These are phyloP conservation scores for Suillus ampliporus DNA, from an alignment of 768 basidiomycete species.

Conservation along the genomic window DNA sequence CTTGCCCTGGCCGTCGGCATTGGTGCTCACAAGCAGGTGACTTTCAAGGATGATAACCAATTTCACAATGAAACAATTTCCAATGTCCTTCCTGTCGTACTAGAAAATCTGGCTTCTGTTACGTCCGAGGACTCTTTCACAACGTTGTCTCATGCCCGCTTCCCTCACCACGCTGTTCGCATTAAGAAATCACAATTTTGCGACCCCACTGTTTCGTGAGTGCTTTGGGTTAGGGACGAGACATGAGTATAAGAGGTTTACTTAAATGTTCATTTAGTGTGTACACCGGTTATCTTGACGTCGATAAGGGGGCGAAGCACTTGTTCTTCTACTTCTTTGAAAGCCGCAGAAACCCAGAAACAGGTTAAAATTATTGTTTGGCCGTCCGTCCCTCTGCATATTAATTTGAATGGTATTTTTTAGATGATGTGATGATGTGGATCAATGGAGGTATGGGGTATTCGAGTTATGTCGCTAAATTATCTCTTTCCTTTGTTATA, in stretches of 20 bases:
- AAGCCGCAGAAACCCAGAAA: conserved; percentile 49
- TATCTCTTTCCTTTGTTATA: conserved; percentile 7
- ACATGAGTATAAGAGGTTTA: background rate
- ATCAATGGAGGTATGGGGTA: conserved; percentile 61
- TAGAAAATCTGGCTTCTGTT: conserved; percentile 29
- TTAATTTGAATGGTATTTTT: background rate
- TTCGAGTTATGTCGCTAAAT: background rate
- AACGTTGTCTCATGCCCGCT: conserved; percentile 51
- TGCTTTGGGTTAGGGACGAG: background rate
- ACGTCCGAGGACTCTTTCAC: conserved; percentile 39
- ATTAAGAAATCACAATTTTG: conserved; percentile 68
- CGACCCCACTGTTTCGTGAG: conserved; percentile 58
- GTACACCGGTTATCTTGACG: conserved; percentile 55
- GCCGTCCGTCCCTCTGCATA: no score
- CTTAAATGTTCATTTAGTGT: conserved; percentile 31
- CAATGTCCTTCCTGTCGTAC: background rate
- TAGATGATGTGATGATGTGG: conserved; percentile 75
- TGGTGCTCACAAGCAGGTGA: background rate
- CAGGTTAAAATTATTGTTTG: conserved; percentile 30
- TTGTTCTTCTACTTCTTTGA: conserved; percentile 69
- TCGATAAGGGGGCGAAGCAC: conserved; percentile 55
- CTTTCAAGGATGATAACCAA: background rate
- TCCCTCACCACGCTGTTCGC: conserved; percentile 59
- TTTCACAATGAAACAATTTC: background rate
- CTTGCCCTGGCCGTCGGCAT: background rate